Conservation (phyloP, 164 flowering plant species). For the Amborella trichopoda region DNA sequence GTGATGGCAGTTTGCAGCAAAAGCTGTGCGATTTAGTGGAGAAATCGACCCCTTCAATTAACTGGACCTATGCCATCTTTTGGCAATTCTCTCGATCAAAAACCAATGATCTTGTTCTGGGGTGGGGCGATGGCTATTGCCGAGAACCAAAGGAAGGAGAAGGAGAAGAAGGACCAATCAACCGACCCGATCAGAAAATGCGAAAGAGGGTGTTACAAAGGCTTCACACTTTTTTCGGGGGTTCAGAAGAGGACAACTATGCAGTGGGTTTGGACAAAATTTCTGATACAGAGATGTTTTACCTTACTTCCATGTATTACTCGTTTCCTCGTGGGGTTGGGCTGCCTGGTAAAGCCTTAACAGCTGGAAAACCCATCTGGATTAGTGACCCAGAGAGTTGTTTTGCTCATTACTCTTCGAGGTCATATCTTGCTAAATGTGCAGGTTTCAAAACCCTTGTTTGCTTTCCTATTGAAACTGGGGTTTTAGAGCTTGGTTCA, state of each 20-base stretch:
- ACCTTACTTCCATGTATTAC: constrained; percentile 54
- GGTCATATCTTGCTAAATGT: constrained; percentile 38
- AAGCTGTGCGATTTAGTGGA: constrained; percentile 43
- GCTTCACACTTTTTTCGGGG: constrained; percentile 44
- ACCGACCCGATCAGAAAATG: constrained; percentile 13
- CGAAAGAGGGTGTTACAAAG: constrained; percentile 48
- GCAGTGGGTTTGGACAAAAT: constrained; percentile 22
- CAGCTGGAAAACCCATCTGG: constrained; percentile 48
- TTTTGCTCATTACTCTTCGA: constrained; percentile 32
- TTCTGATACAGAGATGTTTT: constrained; percentile 62
- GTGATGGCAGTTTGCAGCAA: constrained; percentile 29
- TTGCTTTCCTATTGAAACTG: constrained; percentile 57
- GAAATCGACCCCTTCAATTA: constrained; percentile 10
- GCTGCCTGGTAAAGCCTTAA: constrained; percentile 28
- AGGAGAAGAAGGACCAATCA: neutral
- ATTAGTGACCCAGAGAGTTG: constrained; percentile 27
- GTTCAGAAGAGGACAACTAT: constrained; percentile 30
- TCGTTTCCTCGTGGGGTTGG: constrained; percentile 31
- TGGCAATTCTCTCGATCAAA: constrained; percentile 54
- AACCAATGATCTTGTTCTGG: constrained; percentile 39
- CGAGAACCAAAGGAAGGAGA: constrained; percentile 18
- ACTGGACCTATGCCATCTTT: constrained; percentile 69
- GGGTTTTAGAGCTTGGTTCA: constrained; percentile 79
- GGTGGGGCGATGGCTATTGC: constrained; percentile 72
- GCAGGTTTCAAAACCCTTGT: constrained; percentile 51